Evolutionary conservation across 176 grass and related monocot species (phyloP).

Genomic region (Phragmites australis): DNA sequence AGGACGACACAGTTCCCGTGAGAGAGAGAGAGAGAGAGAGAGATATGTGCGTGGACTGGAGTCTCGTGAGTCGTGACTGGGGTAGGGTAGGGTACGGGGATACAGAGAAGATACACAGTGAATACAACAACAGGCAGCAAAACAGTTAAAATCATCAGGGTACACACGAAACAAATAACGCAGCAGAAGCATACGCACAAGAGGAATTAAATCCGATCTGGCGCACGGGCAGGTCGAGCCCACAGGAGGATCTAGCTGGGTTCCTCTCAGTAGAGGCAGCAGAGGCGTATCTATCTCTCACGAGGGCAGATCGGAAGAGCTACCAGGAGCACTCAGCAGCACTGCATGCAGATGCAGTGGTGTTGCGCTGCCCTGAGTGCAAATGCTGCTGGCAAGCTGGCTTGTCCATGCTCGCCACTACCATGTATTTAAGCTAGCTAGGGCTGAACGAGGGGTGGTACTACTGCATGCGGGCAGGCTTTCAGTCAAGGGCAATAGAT

Average conservation of each 20-base stretch:
- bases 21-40: neutral
- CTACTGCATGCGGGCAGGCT: constrained; percentile 31
- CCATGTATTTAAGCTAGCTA: constrained; percentile 20
- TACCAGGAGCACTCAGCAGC: neutral
- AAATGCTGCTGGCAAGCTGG: constrained; percentile 33
- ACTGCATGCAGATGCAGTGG: constrained; percentile 1
- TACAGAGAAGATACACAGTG: constrained; percentile 37
- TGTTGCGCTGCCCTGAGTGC: too few species aligned
- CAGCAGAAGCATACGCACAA: neutral
- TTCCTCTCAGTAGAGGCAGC: too few species aligned
- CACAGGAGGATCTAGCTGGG: neutral
- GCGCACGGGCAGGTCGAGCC: neutral
- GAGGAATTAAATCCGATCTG: constrained; percentile 46
- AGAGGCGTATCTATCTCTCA: neutral
- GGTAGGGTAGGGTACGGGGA: neutral
- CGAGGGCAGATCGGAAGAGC: too few species aligned
- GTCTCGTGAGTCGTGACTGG: constrained; percentile 16
- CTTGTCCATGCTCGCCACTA: constrained; percentile 55
- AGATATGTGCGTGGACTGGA: too few species aligned
- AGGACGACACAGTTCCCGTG: too few species aligned
- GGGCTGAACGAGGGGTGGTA: neutral
- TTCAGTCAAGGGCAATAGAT: constrained; percentile 29
- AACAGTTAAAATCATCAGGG: constrained; percentile 55
- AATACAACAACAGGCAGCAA: constrained; percentile 33
- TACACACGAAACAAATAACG: constrained; percentile 30